Percentiles rank a stretch among this genome's conserved stretches.
phyloP scores from a whole-genome alignment of 2,329 filamentous ascomycete species.

The Stagonosporopsis cucurbitacearum region DNA sequence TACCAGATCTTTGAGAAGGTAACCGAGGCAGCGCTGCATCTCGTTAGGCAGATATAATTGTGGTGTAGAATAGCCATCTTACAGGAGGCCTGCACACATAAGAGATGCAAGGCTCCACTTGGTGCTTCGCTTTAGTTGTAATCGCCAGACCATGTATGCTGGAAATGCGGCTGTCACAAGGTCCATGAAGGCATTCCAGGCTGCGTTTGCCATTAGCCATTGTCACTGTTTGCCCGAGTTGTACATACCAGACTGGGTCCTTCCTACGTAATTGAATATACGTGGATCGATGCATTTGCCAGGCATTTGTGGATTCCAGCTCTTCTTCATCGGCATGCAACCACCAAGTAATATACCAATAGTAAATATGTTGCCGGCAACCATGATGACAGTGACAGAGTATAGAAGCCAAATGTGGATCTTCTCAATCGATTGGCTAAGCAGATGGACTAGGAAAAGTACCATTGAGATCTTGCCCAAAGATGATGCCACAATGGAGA shows the following conservation, averaged over 20 bases:
- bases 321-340: conserved; percentile 1
- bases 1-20: too few species aligned
- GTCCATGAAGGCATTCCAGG: background rate
- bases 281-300: background rate
- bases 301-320: background rate
- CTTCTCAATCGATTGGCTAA: background rate
- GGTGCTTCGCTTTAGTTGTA: background rate
- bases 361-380: background rate
- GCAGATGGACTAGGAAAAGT: background rate
- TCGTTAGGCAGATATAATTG: background rate
- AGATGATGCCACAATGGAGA: background rate
- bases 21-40: background rate
- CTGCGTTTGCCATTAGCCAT: background rate
- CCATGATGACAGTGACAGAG: background rate
- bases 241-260: too few species aligned
- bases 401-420: background rate
- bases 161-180: background rate
- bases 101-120: background rate
- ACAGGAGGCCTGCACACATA: conserved; percentile 1
- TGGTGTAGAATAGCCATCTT: background rate
- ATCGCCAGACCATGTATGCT: conserved; percentile 3
- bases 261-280: too few species aligned
- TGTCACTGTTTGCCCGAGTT: too few species aligned
- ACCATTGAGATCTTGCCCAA: conserved; percentile 3
- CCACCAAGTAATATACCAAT: background rate